Conservation (phyloP, 1,284 basidiomycete genomes). For the Rhodotorula sp. region DNA sequence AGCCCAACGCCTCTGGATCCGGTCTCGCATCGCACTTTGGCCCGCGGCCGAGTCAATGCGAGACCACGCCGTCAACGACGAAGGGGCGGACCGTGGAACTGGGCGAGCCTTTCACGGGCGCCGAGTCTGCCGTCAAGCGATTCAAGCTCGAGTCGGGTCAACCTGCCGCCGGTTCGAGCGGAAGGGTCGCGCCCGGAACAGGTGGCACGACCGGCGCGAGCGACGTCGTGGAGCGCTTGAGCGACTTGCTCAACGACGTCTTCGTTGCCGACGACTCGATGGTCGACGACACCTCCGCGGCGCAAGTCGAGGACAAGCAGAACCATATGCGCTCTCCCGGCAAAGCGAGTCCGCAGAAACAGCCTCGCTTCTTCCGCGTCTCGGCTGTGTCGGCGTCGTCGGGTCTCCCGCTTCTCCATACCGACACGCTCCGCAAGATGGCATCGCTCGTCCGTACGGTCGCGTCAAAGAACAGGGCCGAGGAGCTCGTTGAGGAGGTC, state of each 20-base stretch:
- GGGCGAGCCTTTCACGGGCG: conserved; percentile 10
- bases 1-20: neutral
- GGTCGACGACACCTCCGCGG: conserved; percentile 27
- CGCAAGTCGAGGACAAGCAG: neutral
- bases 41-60: neutral
- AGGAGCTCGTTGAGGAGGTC: conserved; percentile 53
- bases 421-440: conserved; percentile 16
- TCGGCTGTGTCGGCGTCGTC: conserved; percentile 15
- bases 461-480: conserved; percentile 13
- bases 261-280: conserved; percentile 35
- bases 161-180: neutral
- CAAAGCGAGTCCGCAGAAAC: neutral
- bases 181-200: neutral
- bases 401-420: conserved; percentile 16
- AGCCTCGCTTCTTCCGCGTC: conserved; percentile 14
- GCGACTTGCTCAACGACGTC: conserved; percentile 27
- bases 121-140: conserved; percentile 30
- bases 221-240: conserved; percentile 15
- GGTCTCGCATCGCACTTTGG: neutral
- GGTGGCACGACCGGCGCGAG: neutral
- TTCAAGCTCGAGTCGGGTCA: conserved; percentile 21
- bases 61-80: neutral
- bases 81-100: neutral
- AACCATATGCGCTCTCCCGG: neutral
- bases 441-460: conserved; percentile 3